Conservation (phyloP, 163 green algal species). For the Scenedesmus sp. region DNA sequence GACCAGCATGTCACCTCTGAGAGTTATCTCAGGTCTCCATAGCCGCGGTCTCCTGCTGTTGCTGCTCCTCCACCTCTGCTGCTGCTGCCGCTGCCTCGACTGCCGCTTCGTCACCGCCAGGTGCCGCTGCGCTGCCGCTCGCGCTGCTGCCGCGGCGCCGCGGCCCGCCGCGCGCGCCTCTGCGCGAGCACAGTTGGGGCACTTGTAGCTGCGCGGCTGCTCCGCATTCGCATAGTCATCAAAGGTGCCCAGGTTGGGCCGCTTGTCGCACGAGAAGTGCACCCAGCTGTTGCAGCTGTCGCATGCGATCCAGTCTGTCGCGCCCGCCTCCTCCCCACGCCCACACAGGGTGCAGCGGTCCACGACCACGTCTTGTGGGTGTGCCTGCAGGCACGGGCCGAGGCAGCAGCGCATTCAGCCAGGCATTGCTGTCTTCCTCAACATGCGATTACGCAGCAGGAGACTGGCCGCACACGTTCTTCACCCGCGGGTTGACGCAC, state of each 20-base stretch:
- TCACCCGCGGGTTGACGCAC: too few species aligned
- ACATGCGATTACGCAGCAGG: too few species aligned
- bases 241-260: constrained; percentile 59
- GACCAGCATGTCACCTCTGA: neutral
- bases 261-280: constrained; percentile 67
- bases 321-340: constrained; percentile 56
- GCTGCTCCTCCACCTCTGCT: constrained; percentile 5
- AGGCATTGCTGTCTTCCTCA: too few species aligned
- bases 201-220: constrained; percentile 47
- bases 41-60: neutral
- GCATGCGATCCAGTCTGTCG: constrained; percentile 68
- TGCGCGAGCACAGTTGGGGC: constrained; percentile 39
- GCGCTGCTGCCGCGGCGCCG: constrained; percentile 26
- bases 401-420: neutral
- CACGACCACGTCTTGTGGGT: constrained; percentile 61
- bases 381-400: constrained; percentile 29
- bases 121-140: neutral
- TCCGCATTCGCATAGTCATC: constrained; percentile 58
- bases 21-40: constrained; percentile 29
- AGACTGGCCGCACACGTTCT: too few species aligned
- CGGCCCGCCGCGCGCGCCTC: constrained; percentile 25
- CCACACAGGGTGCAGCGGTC: constrained; percentile 70
- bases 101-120: neutral
- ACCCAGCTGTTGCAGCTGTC: constrained; percentile 69
- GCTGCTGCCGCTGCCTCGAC: neutral